Evolutionary conservation across 345 rosid genomes (phyloP), one percentile per base, ranked within the genome.

Genomic region (Triadica sebifera): DNA sequence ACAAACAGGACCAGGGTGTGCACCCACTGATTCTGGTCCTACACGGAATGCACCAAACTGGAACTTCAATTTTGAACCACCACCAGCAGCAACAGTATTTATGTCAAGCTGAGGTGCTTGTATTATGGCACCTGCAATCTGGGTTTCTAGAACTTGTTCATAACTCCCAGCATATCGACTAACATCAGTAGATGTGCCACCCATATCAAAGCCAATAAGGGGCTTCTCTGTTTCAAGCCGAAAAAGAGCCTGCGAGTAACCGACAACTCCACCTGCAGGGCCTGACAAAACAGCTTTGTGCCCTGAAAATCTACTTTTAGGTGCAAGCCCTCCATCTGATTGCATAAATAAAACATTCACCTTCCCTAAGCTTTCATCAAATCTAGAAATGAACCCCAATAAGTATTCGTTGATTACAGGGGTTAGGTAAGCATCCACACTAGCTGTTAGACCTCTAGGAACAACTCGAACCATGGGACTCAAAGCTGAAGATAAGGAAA

Each of bases 101-200:
- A 95, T 89, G 82, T 93, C 99, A 73, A 95, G 95, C 82, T 95
- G 99, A 83, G 99, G 98, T 7, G 97, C 99, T 82, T 95, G 99
- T 79, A 95, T 91, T 70, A 93, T 88, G 45, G 98, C 81, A 79
- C 99, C 99, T 37, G 98, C 93, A 82, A 95, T 92, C 89, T 95
- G 93, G 24, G 99, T 93, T 81, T 92, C 99, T n/a, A 95, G 72
- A n/a, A 93, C 98, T 78, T 93, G 98, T 83, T 95, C 98, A 53
- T 91, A 95, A 73, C 90, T 91, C 57, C 98, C 99, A 78, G 93
- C 99, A 85, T 90, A 95, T 8, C 99, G 96, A 69, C 99, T 93
- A 49, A 95, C 98, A 78, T 95, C 99, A 0, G 99, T 91, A 5
- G 99, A 95, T 5, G 99, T 95, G 69, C 99, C 99, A 57, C 98